phyloP scores from a whole-genome alignment of 164 flowering plant genomes.

The Piper betle region DNA sequence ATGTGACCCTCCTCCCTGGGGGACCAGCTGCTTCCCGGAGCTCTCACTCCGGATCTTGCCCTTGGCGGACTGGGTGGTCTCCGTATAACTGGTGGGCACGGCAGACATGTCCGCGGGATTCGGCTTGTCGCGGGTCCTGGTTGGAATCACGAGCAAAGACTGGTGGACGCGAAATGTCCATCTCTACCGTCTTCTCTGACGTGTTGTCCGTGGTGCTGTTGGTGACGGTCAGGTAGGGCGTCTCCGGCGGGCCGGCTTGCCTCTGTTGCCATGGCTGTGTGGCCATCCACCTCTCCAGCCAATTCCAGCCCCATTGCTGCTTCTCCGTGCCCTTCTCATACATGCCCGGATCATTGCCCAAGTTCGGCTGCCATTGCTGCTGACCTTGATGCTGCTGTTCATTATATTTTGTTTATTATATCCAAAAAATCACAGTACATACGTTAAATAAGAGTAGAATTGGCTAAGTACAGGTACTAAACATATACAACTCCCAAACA shows the following conservation, averaged over 20 bases:
- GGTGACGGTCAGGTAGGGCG: constrained; percentile 27
- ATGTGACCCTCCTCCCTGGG: constrained; percentile 13
- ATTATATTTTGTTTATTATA: neutral
- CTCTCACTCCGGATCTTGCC: constrained; percentile 50
- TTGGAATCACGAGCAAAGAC: constrained; percentile 5
- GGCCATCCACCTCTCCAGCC: constrained; percentile 94
- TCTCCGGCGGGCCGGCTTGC: constrained; percentile 17
- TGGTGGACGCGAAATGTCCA: constrained; percentile 38
- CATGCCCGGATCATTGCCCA: constrained; percentile 5
- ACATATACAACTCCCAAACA: no score
- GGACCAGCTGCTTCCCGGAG: constrained; percentile 19
- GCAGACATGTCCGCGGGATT: neutral
- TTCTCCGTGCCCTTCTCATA: constrained; percentile 22
- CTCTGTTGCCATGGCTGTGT: constrained; percentile 42
- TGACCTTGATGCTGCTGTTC: constrained; percentile 9
- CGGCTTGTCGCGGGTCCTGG: constrained; percentile 5
- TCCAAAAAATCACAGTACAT: no score
- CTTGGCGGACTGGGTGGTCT: constrained; percentile 75
- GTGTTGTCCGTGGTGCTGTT: constrained; percentile 34
- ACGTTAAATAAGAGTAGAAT: no score
- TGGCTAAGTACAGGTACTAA: no score
- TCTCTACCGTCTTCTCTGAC: constrained; percentile 80
- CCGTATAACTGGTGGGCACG: constrained; percentile 94
- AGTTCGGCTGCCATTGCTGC: constrained; percentile 26
- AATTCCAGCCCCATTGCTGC: constrained; percentile 80